A percentile compares a stretch with the other conserved stretches of the same genome.
These are phyloP conservation scores for Amyloporia xantha DNA, from an alignment of 768 basidiomycete genomes.

Conservation along the genomic window DNA sequence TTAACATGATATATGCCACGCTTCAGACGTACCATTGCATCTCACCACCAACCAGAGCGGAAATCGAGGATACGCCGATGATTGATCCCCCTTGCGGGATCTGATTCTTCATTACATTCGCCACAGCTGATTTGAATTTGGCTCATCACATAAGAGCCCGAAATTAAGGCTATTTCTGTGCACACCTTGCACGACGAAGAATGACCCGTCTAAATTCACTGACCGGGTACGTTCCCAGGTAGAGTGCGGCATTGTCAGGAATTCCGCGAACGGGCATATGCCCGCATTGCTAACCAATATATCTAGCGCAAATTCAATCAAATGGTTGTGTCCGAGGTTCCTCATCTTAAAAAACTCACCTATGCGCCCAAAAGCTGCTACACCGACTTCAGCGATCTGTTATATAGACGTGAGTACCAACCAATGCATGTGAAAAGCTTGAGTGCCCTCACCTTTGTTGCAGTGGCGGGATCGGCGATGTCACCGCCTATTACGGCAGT, in stretches of 20 bases:
- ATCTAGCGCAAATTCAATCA: too few species aligned
- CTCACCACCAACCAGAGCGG: constrained; percentile 71
- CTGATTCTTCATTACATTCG: constrained; percentile 69
- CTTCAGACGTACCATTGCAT: constrained; percentile 46
- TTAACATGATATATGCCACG: background rate
- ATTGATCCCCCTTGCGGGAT: constrained; percentile 67
- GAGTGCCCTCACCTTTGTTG: constrained; percentile 41
- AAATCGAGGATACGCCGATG: constrained; percentile 73
- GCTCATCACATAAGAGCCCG: background rate
- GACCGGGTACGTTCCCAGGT: constrained; percentile 60
- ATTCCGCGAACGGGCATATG: constrained; percentile 74
- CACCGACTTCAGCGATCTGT: constrained; percentile 57
- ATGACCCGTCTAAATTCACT: constrained; percentile 73
- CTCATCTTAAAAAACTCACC: constrained; percentile 32
- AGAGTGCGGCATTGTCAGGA: constrained; percentile 59
- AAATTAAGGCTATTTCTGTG: background rate
- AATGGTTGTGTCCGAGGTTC: too few species aligned
- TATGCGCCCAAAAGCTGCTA: constrained; percentile 56
- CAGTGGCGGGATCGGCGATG: constrained; percentile 52
- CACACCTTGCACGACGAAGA: constrained; percentile 60
- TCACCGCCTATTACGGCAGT: constrained; percentile 56
- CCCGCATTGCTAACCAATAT: constrained; percentile 53
- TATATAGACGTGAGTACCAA: background rate
- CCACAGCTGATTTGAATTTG: constrained; percentile 42
- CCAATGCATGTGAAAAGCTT: constrained; percentile 1